Percentiles rank a stretch among this genome's conserved stretches.
These are phyloP conservation scores for Selaginella tamariscina DNA, from an alignment of 75 land plant genomes.

Conservation along the genomic window DNA sequence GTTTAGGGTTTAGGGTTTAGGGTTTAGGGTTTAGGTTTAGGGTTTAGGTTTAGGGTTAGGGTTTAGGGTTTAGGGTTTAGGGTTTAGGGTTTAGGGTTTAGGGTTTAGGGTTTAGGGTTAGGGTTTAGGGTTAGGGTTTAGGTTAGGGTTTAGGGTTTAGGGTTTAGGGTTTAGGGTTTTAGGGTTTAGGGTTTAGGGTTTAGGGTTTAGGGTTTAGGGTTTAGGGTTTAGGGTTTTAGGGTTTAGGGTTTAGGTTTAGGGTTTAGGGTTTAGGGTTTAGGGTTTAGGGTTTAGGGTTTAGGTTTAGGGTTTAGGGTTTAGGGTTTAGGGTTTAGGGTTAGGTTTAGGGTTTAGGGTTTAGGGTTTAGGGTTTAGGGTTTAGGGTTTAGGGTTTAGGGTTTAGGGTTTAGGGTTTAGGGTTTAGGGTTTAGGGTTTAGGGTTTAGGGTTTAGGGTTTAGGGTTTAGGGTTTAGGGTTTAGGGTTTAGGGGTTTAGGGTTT, in stretches of 20 bases:
- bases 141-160: slow-evolving; percentile 8
- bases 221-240: slow-evolving; percentile 30
- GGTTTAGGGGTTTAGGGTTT: slow-evolving; percentile 23
- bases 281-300: slow-evolving; percentile 22
- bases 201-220: slow-evolving; percentile 24
- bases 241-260: slow-evolving; percentile 26
- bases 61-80: slow-evolving; percentile 13
- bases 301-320: slow-evolving; percentile 15
- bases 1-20: slow-evolving; percentile 25
- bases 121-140: slow-evolving; percentile 5
- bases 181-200: slow-evolving; percentile 25
- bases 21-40: slow-evolving; percentile 26
- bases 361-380: slow-evolving; percentile 24
- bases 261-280: slow-evolving; percentile 27
- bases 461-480: slow-evolving; percentile 22
- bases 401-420: slow-evolving; percentile 25
- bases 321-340: slow-evolving; percentile 20
- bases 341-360: slow-evolving; percentile 19
- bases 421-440: slow-evolving; percentile 27
- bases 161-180: slow-evolving; percentile 12
- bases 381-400: slow-evolving; percentile 22
- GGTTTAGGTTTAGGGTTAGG: slow-evolving; percentile 8
- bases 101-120: slow-evolving; percentile 14
- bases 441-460: slow-evolving; percentile 25
- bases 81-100: slow-evolving; percentile 9